phyloP scores from a whole-genome alignment of 495 filamentous ascomycete genomes.

The Parathielavia hyrcaniae region DNA sequence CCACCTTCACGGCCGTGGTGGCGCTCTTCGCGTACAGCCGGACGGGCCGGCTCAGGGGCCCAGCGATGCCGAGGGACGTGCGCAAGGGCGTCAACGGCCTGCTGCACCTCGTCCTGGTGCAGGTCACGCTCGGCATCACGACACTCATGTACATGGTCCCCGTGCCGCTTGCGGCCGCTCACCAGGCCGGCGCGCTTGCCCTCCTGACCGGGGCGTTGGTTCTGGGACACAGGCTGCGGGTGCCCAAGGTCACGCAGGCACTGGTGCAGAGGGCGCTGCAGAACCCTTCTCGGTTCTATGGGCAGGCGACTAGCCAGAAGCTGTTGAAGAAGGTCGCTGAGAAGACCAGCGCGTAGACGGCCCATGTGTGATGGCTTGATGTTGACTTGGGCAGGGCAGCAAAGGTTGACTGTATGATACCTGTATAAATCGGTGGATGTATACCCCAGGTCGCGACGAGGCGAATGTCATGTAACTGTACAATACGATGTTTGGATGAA shows the following conservation, averaged over 20 bases:
- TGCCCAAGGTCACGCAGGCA: constrained; percentile 44
- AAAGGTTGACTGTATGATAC: constrained; percentile 9
- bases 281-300: constrained; percentile 2
- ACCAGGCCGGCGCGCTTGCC: constrained; percentile 86
- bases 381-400: neutral
- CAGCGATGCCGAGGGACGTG: constrained; percentile 56
- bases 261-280: constrained; percentile 40
- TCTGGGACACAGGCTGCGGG: constrained; percentile 54
- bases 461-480: neutral
- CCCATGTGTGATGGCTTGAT: neutral
- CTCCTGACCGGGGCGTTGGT: constrained; percentile 76
- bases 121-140: constrained; percentile 78
- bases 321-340: constrained; percentile 10
- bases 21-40: constrained; percentile 70
- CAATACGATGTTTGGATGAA: neutral
- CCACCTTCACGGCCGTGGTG: constrained; percentile 77
- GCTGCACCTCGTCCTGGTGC: constrained; percentile 72
- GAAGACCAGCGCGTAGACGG: constrained; percentile 2
- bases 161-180: constrained; percentile 76
- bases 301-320: constrained; percentile 12
- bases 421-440: constrained; percentile 9
- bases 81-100: constrained; percentile 70
- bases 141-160: constrained; percentile 93
- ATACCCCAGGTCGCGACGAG: constrained; percentile 1
- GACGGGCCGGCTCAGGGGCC: constrained; percentile 55